Evolutionary conservation across 331 rosid genomes (phyloP).

Genomic region (Prunus yedoensis): DNA sequence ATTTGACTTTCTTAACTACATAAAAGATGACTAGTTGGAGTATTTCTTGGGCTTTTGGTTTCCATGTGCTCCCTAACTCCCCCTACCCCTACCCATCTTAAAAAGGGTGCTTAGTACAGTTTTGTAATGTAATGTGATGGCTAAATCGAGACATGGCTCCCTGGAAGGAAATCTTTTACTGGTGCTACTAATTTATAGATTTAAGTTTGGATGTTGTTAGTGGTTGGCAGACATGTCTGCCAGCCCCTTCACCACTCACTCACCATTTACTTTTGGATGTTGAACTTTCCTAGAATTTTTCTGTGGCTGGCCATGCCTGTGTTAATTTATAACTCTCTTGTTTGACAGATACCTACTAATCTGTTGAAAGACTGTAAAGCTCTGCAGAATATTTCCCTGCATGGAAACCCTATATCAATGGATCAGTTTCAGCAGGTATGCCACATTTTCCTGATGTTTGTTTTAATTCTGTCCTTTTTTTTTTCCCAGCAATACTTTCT

Average conservation of each 20-base stretch:
- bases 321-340: slow-evolving; percentile 13
- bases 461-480: background rate
- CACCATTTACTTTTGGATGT: background rate
- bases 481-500: slow-evolving; percentile 5
- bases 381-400: slow-evolving; percentile 85
- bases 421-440: slow-evolving; percentile 93
- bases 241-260: background rate
- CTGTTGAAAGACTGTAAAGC: slow-evolving; percentile 90
- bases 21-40: background rate
- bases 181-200: background rate
- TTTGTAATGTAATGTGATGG: background rate
- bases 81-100: background rate
- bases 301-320: slow-evolving; percentile 11
- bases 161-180: background rate
- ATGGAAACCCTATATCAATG: slow-evolving; percentile 90
- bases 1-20: background rate
- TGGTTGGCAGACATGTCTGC: background rate
- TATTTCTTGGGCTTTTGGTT: background rate
- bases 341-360: slow-evolving; percentile 64
- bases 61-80: background rate
- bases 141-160: background rate
- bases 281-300: background rate
- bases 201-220: background rate
- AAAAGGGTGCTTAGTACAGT: background rate
- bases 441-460: slow-evolving; percentile 1